phyloP scores from a whole-genome alignment of 257 asterid species.

The Salvia miltiorrhiza region DNA sequence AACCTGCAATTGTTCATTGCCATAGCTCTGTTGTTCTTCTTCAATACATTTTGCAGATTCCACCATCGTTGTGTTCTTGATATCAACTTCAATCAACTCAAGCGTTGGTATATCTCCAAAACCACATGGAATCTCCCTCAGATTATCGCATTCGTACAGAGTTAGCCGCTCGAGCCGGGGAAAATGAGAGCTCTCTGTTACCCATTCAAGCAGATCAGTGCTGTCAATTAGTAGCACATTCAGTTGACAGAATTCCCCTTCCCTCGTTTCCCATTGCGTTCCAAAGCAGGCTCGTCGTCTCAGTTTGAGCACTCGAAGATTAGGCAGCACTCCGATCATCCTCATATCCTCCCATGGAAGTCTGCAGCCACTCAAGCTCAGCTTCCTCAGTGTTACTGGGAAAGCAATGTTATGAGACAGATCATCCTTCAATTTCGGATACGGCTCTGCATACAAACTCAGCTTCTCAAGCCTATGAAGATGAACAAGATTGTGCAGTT shows the following conservation, averaged over 20 bases:
- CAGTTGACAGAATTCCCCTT: constrained; percentile 7
- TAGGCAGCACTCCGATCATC: neutral
- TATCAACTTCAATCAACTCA: neutral
- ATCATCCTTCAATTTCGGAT: neutral
- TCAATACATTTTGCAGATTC: neutral
- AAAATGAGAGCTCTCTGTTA: neutral
- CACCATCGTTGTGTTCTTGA: neutral
- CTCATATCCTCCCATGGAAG: constrained; percentile 13
- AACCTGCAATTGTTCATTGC: constrained; percentile 1
- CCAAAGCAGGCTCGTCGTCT: neutral
- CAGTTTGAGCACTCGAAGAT: constrained; percentile 22
- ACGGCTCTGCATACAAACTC: neutral
- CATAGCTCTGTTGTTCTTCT: constrained; percentile 7
- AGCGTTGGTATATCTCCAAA: constrained; percentile 18
- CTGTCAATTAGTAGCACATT: neutral
- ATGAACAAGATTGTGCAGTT: neutral
- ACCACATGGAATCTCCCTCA: constrained; percentile 10
- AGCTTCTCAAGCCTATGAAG: neutral
- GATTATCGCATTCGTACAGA: neutral
- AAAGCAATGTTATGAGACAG: neutral
- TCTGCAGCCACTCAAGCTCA: constrained; percentile 13
- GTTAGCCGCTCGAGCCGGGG: constrained; percentile 7
- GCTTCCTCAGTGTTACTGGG: neutral
- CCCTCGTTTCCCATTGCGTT: constrained; percentile 1
- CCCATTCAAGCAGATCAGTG: neutral